Base-by-base conservation (phyloP, 2,329 filamentous ascomycete species). In the Pseudocercospora vitis region DNA sequence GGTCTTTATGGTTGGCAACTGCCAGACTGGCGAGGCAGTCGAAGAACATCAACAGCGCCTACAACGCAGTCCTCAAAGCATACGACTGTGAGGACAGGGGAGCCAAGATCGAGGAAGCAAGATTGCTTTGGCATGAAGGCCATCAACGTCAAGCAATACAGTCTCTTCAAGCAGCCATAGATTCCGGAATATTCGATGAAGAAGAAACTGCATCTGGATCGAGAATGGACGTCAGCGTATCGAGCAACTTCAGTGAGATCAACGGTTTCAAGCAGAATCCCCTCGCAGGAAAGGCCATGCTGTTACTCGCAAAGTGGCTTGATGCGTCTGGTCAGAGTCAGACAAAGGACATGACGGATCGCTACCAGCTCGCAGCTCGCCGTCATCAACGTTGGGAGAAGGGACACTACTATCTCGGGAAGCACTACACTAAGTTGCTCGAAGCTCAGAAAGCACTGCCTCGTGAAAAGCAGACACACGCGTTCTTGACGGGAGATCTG, bases 131-230 rank as follows among this genome's bases (percentile, higher is more conserved):
- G 91, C 90, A 88, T 63, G 91, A 96, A 69, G 89, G 90, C 0
- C 88, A 96, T 65, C 90, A 92, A 68, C 84, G 94, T 56, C 96
- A 97, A 72, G 95, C 94, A 1, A 99, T 99, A 56, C 90, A 95
- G 63, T 88, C 87, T 42, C 78, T 99, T 2, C 86, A 95, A 65
- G 85, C 89, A 39, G 91, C 92, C 18, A 96, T 99, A 59, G 81
- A 85, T 42, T 85, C 83, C 28, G 88, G 91, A 62, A 84, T 86
- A n/a, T 91, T 95, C 68, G 82, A 60, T 16, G 59, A 60, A 18
- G 58, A 37, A 24, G 60, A 59, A 24, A 44, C 55, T 2, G 50
- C 40, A 18, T 46, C 33, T 14, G 50, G 49, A 28, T 53, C 39
- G 1, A 48, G 48, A 32, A 50, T 52, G 52, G 50, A 52, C n/a